These are phyloP conservation scores for Podosphaera xanthii DNA, from an alignment of 2,329 filamentous ascomycete genomes.

Conservation along the genomic window DNA sequence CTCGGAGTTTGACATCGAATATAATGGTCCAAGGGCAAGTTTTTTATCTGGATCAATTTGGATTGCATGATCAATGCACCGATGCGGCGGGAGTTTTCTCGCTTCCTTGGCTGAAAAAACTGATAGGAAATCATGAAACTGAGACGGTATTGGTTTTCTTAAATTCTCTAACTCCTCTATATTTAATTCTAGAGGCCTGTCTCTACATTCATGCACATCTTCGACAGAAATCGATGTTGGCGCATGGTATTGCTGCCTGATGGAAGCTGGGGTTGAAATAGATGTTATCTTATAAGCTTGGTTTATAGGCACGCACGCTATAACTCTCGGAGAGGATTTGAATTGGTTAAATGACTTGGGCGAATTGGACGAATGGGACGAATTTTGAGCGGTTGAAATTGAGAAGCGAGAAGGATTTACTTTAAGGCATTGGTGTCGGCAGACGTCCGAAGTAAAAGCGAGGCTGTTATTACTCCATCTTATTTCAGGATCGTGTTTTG, in stretches of 20 bases:
- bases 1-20: background rate
- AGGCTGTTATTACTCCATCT: constrained; percentile 1
- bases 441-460: background rate
- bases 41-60: background rate
- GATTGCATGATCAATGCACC: background rate
- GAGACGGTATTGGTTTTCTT: background rate
- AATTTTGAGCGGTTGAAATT: no score
- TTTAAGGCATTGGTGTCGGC: background rate
- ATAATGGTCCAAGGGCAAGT: background rate
- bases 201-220: no score
- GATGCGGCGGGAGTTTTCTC: background rate
- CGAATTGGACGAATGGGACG: no score
- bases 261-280: no score
- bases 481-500: background rate
- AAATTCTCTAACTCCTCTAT: background rate
- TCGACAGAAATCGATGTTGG: no score
- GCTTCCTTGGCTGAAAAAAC: background rate
- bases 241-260: no score
- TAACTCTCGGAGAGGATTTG: no score
- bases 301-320: no score
- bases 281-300: no score
- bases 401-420: no score
- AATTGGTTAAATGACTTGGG: no score
- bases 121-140: background rate
- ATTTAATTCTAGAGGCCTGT: no score